Evolutionary conservation across 23 red algal species (phyloP), one percentile per base, ranked within the genome.

Genomic region (Chondrus crispus): DNA sequence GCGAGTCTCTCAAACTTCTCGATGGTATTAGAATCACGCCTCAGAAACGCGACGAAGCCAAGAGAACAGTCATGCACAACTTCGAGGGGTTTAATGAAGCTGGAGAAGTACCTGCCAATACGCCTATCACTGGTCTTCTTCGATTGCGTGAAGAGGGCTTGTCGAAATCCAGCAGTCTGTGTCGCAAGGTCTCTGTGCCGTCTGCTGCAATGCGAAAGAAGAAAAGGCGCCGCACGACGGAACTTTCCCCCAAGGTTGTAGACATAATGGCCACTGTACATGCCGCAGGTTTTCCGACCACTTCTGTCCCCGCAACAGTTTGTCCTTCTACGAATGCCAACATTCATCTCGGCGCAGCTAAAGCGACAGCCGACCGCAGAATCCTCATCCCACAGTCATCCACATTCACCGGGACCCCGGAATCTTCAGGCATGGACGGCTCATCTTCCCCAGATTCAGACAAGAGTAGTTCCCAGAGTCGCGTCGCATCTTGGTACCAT

Each of bases 241-340:
- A 0, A 66, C 35, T 32, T 32, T 66, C 60, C 26, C 60, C 60
- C 9, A 66, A 32, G 60, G 87, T 69, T 18, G 41, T 48, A 8
- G 62, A 80, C 38, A 57, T 90, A 18, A 66, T 80, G 58, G 87
- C 87, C 24, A 62, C 74, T 3, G 87, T 90, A 7, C 53, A 49
- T 20, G 87, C 87, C 14, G 87, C 87, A 1, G 72, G 87, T n/a
- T 75, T 90, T 35, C 74, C 87, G 6, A 24, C 51, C 2, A 2
- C 11, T 62, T 55, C 26, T 2, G 82, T 29, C n/a, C 41, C 60
- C 9, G 28, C 82, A 16, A 28, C 44, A 13, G 58, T 86, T 26
- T 60, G 60, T 41, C n/a, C 42, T 18, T 47, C 82, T 50, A 32
- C 58, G 2, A 39, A 55, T 1, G 36, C 70, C n/a, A 72, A 55